Evolutionary conservation across 2,329 filamentous ascomycete species (phyloP).

Genomic region (Colletotrichum kahawae): DNA sequence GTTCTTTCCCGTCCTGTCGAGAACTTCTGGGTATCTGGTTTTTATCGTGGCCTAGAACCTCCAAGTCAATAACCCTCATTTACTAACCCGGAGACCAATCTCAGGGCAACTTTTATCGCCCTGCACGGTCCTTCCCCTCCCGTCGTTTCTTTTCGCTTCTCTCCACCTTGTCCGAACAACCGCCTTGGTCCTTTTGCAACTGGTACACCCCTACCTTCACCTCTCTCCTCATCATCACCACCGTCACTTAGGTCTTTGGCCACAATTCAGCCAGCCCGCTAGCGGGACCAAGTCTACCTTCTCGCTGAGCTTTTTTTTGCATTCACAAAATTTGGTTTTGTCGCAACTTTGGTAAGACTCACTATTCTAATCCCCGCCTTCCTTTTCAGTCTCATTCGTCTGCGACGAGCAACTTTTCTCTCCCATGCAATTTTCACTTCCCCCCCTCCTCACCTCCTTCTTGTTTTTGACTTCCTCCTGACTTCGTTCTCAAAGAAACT

Average conservation of each 20-base stretch:
- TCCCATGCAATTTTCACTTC: neutral
- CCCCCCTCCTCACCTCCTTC: neutral
- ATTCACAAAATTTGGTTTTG: neutral
- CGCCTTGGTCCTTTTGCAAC: neutral
- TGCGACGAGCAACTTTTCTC: neutral
- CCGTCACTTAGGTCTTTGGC: neutral
- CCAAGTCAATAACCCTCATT: neutral
- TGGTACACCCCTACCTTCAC: neutral
- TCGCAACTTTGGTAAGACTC: neutral
- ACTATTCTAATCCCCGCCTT: neutral
- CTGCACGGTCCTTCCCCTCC: neutral
- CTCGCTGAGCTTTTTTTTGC: neutral
- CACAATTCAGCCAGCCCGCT: neutral
- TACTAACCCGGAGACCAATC: neutral
- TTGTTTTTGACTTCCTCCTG: neutral
- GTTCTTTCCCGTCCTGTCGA: neutral
- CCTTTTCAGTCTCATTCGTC: neutral
- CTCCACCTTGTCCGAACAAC: neutral
- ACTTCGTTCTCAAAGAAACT: neutral
- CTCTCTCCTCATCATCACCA: neutral
- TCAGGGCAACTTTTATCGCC: neutral
- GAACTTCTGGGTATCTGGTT: neutral
- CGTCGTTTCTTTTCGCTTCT: neutral
- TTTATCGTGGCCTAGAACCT: neutral
- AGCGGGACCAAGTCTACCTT: neutral